These are phyloP conservation scores for Mytilinidion resinicola DNA, from an alignment of 495 filamentous ascomycete species.

Conservation along the genomic window DNA sequence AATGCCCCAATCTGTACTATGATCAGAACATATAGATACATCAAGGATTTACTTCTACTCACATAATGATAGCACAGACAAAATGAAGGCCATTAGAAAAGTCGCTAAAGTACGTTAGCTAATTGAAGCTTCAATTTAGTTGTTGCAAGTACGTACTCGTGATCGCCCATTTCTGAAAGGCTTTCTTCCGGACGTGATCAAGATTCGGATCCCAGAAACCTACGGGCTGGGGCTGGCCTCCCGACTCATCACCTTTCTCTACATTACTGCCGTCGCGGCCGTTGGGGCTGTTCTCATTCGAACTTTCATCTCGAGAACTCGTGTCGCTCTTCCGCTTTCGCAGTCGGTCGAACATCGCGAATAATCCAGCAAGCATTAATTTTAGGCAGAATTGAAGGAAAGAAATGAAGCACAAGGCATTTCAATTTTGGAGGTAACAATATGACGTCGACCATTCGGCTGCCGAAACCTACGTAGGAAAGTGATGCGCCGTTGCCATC, in stretches of 20 bases:
- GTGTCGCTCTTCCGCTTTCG: background rate
- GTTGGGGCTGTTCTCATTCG: background rate
- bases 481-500: too few species aligned
- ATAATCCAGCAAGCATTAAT: too few species aligned
- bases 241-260: background rate
- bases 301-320: background rate
- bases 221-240: background rate
- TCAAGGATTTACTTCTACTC: background rate
- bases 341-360: too few species aligned
- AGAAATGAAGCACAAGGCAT: too few species aligned
- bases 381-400: too few species aligned
- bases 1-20: conserved; percentile 18
- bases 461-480: too few species aligned
- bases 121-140: background rate
- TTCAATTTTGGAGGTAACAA: too few species aligned
- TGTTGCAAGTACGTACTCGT: background rate
- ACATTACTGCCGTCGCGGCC: background rate
- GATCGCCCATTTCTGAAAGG: background rate
- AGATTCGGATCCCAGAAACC: conserved; percentile 5
- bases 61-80: conserved; percentile 23
- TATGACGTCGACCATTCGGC: too few species aligned
- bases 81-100: conserved; percentile 19
- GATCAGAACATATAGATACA: background rate
- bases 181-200: background rate
- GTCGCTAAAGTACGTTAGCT: background rate